Evolutionary conservation across 2,329 filamentous ascomycete species (phyloP).

Genomic region (Lasiodiplodia sp.): DNA sequence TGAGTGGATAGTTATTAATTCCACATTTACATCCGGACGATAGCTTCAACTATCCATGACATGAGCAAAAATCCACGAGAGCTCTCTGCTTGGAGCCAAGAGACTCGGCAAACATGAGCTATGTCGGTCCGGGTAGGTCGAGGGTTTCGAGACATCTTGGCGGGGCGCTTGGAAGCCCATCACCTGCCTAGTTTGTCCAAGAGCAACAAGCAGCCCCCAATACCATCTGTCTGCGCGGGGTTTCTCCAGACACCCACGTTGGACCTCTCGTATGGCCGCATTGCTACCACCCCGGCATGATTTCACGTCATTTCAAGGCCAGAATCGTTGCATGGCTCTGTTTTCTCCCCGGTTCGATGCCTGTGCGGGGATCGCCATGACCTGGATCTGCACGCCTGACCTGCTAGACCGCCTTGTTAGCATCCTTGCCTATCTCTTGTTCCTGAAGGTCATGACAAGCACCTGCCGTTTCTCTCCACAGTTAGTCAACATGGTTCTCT

Average conservation of each 20-base stretch:
- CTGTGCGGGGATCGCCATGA: not conserved
- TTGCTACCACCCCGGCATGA: not conserved
- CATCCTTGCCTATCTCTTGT: constrained; percentile 19
- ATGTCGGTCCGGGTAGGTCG: constrained; percentile 16
- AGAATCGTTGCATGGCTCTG: not conserved
- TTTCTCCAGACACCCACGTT: not conserved
- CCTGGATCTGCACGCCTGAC: not conserved
- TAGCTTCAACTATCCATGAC: no score
- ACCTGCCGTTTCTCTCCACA: constrained; percentile 15
- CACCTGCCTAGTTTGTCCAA: constrained; percentile 23
- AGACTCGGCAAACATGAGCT: constrained; percentile 15
- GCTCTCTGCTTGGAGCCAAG: constrained; percentile 12
- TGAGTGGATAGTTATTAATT: no score
- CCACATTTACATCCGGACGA: no score
- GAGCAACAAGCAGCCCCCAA: not conserved
- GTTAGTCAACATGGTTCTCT: not conserved
- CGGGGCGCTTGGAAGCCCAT: not conserved
- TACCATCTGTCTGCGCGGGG: constrained; percentile 13
- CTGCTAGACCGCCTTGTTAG: not conserved
- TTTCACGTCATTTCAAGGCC: constrained; percentile 10
- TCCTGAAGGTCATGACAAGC: constrained; percentile 5
- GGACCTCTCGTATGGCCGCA: not conserved
- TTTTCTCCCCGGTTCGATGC: not conserved
- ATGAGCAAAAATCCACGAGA: no score
- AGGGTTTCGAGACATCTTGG: constrained; percentile 15